Conservation (phyloP, 805 yeast species). For the Barnettozyma californica region DNA sequence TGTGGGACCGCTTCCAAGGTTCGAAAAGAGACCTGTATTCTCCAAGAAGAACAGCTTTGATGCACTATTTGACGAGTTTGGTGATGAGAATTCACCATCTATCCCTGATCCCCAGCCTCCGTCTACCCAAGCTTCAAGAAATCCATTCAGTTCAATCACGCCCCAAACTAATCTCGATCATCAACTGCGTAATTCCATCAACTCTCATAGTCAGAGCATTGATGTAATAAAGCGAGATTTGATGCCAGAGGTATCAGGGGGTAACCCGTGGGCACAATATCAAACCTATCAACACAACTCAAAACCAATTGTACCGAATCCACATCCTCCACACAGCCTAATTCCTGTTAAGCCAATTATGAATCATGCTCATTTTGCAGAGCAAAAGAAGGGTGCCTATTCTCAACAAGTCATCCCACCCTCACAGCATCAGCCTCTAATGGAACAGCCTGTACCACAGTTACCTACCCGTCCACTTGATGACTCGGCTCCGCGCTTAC, state of each 20-base stretch:
- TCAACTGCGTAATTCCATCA: not conserved
- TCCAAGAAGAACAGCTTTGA: slow-evolving; percentile 16
- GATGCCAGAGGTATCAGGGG: slow-evolving; percentile 18
- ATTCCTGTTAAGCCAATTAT: not conserved
- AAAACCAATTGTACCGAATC: not conserved
- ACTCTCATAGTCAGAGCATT: not conserved
- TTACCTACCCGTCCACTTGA: not conserved
- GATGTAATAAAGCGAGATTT: slow-evolving; percentile 7
- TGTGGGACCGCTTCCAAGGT: not conserved
- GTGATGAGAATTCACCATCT: not conserved
- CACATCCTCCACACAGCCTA: not conserved
- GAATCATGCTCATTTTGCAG: not conserved
- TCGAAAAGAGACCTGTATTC: not conserved
- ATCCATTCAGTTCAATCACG: slow-evolving; percentile 16
- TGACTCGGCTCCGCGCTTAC: not conserved
- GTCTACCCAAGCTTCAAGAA: slow-evolving; percentile 10
- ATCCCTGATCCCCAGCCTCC: not conserved
- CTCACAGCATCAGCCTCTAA: slow-evolving; percentile 9
- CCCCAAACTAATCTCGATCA: slow-evolving; percentile 1
- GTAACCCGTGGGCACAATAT: slow-evolving; percentile 19
- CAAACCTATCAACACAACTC: not conserved
- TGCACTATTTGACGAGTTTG: slow-evolving; percentile 12
- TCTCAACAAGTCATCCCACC: not conserved
- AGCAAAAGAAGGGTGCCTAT: not conserved
- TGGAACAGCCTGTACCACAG: not conserved